Evolutionary conservation across 2,329 filamentous ascomycete genomes (phyloP), one percentile per base, ranked within the genome.

Genomic region (Coleophoma cylindrospora): DNA sequence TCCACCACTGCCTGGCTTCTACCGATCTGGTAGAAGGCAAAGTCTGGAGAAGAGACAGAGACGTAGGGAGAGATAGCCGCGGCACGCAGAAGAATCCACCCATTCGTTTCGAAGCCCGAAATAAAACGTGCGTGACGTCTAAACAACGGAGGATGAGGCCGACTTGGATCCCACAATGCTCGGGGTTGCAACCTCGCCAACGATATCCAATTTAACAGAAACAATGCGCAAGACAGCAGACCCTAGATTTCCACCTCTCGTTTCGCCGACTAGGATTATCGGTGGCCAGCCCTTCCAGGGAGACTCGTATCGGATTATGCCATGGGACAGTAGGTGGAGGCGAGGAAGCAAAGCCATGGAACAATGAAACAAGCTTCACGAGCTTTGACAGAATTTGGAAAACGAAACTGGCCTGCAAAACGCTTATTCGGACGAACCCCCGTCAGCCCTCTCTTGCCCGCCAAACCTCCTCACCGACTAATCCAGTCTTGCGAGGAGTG

Each of bases 381-480:
- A 38, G 36, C 41, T 44, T 44, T 27, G 41, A 44, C 41, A 33
- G 41, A 44, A 44, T n/a, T 27, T 10, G 32, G 32, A 44, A 21
- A 44, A 33, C 41, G 19, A 38, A 17, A 38, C 27, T 27, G 27
- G 27, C 3, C 15, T 41, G 40, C 14, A 10, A 33, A 44, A 44
- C 27, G 41, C 15, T 44, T 44, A 44, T 44, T 44, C 41, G 27
- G 41, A 44, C 41, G 41, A 44, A 44, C 41, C 19, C 27, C 27
- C 27, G 27, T 27, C 27, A 27, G 27, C 27, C 27, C 27, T 27
- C 9, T 27, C 7, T 27, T 27, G 27, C 6, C 27, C 9, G 27
- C 27, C 19, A 27, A 27, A 27, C 27, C 27, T 27, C 9, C 4
- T 27, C 27, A 27, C 27, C 27, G 27, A 27, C 27, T 27, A 27